phyloP scores from a whole-genome alignment of 768 basidiomycete species.

The Dacryopinax primogenitus region DNA sequence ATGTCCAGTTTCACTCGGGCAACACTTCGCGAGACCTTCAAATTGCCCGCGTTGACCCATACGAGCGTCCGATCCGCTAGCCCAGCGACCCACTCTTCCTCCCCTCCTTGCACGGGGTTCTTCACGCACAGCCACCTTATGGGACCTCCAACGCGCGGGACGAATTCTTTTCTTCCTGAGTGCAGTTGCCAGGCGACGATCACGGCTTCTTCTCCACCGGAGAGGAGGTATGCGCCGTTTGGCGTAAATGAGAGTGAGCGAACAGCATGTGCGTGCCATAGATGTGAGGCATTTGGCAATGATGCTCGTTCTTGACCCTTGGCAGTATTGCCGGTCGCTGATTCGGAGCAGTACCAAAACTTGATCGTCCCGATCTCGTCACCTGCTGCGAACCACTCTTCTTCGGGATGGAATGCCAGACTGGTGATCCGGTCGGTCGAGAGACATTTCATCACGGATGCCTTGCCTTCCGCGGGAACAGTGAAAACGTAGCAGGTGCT shows the following conservation, averaged over 20 bases:
- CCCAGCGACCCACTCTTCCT: conserved; percentile 79
- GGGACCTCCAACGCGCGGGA: conserved; percentile 82
- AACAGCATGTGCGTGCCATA: conserved; percentile 96
- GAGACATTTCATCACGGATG: conserved; percentile 53
- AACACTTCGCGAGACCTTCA: conserved; percentile 59
- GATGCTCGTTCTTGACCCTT: conserved; percentile 31
- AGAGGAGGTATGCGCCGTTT: conserved; percentile 84
- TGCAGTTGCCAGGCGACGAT: conserved; percentile 96
- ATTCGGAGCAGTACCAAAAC: conserved; percentile 92
- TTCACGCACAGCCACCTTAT: conserved; percentile 54
- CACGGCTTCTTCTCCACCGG: conserved; percentile 90
- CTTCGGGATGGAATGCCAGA: conserved; percentile 72
- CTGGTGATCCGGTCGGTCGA: conserved; percentile 71
- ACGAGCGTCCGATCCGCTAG: conserved; percentile 69
- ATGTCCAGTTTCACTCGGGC: conserved; percentile 69
- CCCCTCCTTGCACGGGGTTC: conserved; percentile 34
- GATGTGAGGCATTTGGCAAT: conserved; percentile 73
- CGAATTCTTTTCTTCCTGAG: conserved; percentile 76
- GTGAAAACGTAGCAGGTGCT: conserved; percentile 66
- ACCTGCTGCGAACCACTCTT: conserved; percentile 93
- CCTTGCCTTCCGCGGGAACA: conserved; percentile 39
- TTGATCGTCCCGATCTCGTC: conserved; percentile 73
- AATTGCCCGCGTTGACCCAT: conserved; percentile 57
- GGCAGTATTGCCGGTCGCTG: conserved; percentile 43
- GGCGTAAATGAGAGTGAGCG: conserved; percentile 73